These are phyloP conservation scores for Candida caryicola DNA, from an alignment of 805 yeast genomes.

Conservation along the genomic window DNA sequence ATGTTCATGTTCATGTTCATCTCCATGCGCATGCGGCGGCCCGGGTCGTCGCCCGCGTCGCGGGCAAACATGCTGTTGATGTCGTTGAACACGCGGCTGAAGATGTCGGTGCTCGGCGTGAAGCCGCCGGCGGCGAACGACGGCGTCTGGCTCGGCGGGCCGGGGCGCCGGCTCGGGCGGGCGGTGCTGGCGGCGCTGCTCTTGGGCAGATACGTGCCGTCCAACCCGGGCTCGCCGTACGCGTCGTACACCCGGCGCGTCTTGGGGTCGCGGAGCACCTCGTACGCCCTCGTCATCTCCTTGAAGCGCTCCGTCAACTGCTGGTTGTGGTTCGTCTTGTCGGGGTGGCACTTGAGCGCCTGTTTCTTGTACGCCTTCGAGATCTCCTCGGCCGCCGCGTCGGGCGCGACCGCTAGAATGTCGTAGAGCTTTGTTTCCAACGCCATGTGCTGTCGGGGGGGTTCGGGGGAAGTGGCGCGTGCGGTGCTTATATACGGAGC, in stretches of 20 bases:
- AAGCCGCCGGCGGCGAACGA: neutral
- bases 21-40: conserved; percentile 2
- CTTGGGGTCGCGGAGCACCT: conserved; percentile 48
- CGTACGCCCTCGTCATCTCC: conserved; percentile 65
- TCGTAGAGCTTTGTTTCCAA: conserved; percentile 33
- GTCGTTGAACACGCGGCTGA: conserved; percentile 37
- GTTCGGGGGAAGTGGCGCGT: too few relatives aligned
- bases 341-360: conserved; percentile 63
- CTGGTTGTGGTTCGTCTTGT: conserved; percentile 51
- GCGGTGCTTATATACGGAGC: too few relatives aligned
- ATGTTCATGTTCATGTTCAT: conserved; percentile 10
- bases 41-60: conserved; percentile 8
- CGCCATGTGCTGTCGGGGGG: conserved; percentile 7
- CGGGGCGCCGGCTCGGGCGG: conserved; percentile 4
- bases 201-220: conserved; percentile 20
- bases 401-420: conserved; percentile 28
- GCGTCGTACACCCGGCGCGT: conserved; percentile 50
- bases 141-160: conserved; percentile 3
- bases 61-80: conserved; percentile 26
- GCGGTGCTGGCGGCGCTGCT: neutral
- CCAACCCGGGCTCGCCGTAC: conserved; percentile 47
- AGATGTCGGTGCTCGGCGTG: conserved; percentile 20
- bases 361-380: conserved; percentile 32
- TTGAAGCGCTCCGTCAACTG: conserved; percentile 55
- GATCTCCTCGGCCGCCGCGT: conserved; percentile 37